Evolutionary conservation across 1,284 basidiomycete genomes (phyloP).

Genomic region (Rhodotorula glutinis): DNA sequence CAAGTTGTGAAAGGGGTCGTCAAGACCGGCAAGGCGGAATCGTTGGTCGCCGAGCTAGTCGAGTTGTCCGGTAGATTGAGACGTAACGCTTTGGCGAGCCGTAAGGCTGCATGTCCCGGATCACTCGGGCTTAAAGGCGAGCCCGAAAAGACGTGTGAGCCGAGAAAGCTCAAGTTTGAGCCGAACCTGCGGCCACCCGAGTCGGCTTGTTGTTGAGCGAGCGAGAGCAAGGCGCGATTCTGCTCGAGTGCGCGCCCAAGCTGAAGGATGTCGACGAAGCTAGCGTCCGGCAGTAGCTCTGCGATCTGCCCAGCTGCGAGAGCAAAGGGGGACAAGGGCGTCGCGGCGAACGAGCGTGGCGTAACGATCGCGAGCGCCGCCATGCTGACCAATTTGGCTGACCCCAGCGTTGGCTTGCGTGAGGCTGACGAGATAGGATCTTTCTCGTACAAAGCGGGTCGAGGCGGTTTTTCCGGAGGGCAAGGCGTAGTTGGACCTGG

Average conservation of each 20-base stretch:
- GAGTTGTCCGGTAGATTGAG: neutral
- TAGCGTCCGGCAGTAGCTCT: neutral
- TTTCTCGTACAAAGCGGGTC: neutral
- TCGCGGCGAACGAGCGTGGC: neutral
- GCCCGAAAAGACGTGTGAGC: neutral
- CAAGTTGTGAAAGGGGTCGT: constrained; percentile 15
- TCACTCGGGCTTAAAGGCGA: neutral
- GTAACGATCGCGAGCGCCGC: neutral
- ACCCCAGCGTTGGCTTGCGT: neutral
- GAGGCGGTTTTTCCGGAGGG: neutral
- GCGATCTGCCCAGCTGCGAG: neutral
- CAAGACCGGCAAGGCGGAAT: neutral
- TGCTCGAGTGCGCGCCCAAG: neutral
- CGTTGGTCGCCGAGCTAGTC: neutral
- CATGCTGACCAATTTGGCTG: neutral
- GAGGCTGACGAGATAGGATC: neutral
- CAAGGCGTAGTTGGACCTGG: neutral
- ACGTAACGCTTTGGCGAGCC: constrained; percentile 8
- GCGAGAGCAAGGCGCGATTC: neutral
- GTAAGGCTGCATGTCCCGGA: neutral
- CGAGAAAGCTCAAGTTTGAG: constrained; percentile 11
- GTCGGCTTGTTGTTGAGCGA: neutral
- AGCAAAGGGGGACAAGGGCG: neutral
- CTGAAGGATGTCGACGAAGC: neutral
- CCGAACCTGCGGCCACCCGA: constrained; percentile 8